These are phyloP conservation scores for Carex pumila DNA, from an alignment of 176 grass and related monocot genomes.

Conservation along the genomic window DNA sequence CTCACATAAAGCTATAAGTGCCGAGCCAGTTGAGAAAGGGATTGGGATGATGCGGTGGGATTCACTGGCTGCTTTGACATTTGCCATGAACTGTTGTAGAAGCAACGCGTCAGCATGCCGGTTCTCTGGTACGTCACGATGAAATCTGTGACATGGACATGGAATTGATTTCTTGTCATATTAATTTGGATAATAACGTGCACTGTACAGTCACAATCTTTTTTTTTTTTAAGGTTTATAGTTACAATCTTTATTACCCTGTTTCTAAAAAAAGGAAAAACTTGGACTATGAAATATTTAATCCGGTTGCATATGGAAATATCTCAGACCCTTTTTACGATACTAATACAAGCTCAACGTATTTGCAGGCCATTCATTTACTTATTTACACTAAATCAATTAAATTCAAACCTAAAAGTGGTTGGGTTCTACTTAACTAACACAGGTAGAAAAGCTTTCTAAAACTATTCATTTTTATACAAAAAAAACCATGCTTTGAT, in stretches of 20 bases:
- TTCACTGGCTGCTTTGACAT: constrained; percentile 43
- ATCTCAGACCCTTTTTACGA: not conserved
- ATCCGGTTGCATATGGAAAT: not conserved
- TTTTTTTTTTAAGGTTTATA: too few species aligned
- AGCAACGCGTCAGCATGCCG: constrained; percentile 57
- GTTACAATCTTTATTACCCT: not conserved
- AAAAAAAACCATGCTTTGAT: not conserved
- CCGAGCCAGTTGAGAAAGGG: constrained; percentile 84
- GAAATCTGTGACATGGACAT: constrained; percentile 25
- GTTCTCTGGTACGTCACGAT: constrained; percentile 49
- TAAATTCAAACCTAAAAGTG: not conserved
- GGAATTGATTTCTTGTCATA: not conserved
- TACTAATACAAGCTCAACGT: not conserved
- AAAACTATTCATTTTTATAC: not conserved
- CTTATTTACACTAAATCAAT: not conserved
- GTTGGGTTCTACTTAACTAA: not conserved
- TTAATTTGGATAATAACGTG: not conserved
- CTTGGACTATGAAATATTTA: not conserved
- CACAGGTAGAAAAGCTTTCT: not conserved
- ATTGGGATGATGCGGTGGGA: constrained; percentile 44
- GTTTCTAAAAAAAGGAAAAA: not conserved
- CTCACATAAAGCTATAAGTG: constrained; percentile 63
- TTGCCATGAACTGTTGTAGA: constrained; percentile 96
- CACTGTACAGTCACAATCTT: not conserved
- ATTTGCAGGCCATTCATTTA: not conserved